Evolutionary conservation across 441 rosid genomes (phyloP).

Genomic region (Rhodomyrtus psidioides): DNA sequence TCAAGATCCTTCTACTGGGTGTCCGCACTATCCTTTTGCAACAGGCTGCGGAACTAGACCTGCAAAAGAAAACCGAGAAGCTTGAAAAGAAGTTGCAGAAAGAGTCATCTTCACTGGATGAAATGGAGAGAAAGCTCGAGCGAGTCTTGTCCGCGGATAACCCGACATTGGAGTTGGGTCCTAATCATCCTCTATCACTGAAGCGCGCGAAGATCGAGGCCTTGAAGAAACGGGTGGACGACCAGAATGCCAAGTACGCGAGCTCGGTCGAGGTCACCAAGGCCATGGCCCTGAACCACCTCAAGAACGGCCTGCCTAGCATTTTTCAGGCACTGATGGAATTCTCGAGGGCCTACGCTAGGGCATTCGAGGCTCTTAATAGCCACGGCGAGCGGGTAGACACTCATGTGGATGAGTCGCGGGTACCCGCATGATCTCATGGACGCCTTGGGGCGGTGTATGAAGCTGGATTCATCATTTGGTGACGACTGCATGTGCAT

Average conservation of each 20-base stretch:
- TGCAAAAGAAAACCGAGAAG: constrained; percentile 48
- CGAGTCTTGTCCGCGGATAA: constrained; percentile 32
- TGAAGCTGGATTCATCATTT: background rate
- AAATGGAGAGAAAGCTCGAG: constrained; percentile 57
- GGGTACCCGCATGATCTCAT: background rate
- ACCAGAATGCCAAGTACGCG: constrained; percentile 46
- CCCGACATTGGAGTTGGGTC: constrained; percentile 30
- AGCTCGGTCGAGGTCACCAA: constrained; percentile 44
- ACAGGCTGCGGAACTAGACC: constrained; percentile 54
- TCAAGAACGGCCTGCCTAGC: constrained; percentile 70
- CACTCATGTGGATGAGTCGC: constrained; percentile 8
- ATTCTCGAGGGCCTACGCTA: constrained; percentile 49
- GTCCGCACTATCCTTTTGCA: constrained; percentile 50
- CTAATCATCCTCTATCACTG: constrained; percentile 63
- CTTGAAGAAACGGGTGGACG: constrained; percentile 44
- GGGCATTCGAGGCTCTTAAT: constrained; percentile 50
- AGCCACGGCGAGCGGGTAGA: constrained; percentile 18
- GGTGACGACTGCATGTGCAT: background rate
- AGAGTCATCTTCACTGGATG: constrained; percentile 48
- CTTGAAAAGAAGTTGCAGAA: constrained; percentile 75
- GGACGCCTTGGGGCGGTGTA: background rate
- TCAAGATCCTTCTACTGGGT: constrained; percentile 56
- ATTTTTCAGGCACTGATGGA: constrained; percentile 64
- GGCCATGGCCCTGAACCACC: constrained; percentile 58
- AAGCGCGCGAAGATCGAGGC: constrained; percentile 60